A percentile compares a stretch with the other conserved stretches of the same genome.
Conservation (phyloP, 768 basidiomycete genomes). For the Kwoniella mangroviensis region DNA sequence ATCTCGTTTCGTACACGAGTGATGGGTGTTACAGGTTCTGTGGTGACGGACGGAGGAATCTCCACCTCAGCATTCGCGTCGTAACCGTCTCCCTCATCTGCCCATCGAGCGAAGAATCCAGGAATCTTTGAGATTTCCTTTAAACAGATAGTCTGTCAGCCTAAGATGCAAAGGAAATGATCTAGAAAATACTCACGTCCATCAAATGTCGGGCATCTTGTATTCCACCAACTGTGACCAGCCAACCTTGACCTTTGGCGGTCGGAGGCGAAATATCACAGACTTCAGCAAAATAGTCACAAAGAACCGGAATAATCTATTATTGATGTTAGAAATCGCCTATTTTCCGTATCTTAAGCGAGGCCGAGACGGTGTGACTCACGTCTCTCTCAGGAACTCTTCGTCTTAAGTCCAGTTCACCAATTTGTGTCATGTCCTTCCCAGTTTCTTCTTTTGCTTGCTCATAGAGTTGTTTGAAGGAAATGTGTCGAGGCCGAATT, state of each 20-base stretch:
- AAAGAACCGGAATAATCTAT: slow-evolving; percentile 37
- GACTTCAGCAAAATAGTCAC: slow-evolving; percentile 36
- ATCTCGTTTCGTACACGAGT: slow-evolving; percentile 18
- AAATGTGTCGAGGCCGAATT: slow-evolving; percentile 5
- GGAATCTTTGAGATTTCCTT: slow-evolving; percentile 39
- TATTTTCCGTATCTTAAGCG: no score
- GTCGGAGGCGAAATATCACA: slow-evolving; percentile 32
- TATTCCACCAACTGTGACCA: slow-evolving; percentile 28
- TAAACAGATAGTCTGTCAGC: not conserved
- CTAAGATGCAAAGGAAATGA: not conserved
- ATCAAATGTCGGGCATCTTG: slow-evolving; percentile 27
- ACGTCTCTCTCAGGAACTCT: slow-evolving; percentile 37
- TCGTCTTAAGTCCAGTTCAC: slow-evolving; percentile 27
- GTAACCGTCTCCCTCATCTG: slow-evolving; percentile 27
- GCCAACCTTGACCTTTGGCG: slow-evolving; percentile 32
- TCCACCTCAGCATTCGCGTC: not conserved
- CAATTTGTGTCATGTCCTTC: slow-evolving; percentile 11
- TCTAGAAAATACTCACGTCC: slow-evolving; percentile 23
- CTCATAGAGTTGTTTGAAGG: not conserved
- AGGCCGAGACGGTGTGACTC: slow-evolving; percentile 2
- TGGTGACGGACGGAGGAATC: not conserved
- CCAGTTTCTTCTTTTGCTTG: slow-evolving; percentile 18
- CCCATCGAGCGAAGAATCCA: slow-evolving; percentile 40
- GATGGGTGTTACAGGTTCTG: slow-evolving; percentile 11
- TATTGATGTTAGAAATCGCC: not conserved